These are phyloP conservation scores for Zychaea mexicana DNA, from an alignment of 371 early-diverging fungal genomes.

Conservation along the genomic window DNA sequence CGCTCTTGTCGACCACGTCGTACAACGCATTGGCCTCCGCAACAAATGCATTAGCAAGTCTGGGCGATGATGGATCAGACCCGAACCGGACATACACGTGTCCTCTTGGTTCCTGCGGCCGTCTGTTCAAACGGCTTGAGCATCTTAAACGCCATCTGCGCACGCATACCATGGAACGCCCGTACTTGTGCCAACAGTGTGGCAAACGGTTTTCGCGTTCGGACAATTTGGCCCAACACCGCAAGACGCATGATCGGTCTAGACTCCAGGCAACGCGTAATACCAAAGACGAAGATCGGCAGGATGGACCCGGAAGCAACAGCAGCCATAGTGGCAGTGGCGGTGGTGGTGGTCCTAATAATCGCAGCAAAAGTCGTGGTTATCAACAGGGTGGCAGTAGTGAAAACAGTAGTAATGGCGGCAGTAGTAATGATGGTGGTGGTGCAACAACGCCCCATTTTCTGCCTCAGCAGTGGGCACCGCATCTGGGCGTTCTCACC, in stretches of 20 bases:
- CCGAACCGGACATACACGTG: constrained; percentile 19
- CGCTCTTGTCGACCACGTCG: constrained; percentile 12
- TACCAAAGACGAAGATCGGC: not conserved
- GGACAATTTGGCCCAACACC: constrained; percentile 84
- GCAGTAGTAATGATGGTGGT: not conserved
- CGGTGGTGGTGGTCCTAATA: not conserved
- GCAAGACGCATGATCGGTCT: constrained; percentile 68
- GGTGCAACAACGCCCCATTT: not conserved
- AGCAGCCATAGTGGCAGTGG: not conserved
- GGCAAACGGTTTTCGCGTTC: constrained; percentile 81
- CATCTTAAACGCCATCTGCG: constrained; percentile 79
- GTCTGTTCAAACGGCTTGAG: constrained; percentile 80
- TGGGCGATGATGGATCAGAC: constrained; percentile 5
- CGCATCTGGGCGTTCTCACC: not conserved
- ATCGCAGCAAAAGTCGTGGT: not conserved
- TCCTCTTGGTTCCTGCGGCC: constrained; percentile 54
- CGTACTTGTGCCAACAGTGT: constrained; percentile 76
- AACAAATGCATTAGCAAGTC: constrained; percentile 9
- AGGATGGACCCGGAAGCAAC: constrained; percentile 1
- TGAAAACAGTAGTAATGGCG: not conserved
- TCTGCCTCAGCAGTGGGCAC: not conserved
- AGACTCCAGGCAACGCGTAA: not conserved
- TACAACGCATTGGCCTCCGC: constrained; percentile 15
- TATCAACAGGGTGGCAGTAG: not conserved
- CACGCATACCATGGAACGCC: constrained; percentile 59